These are phyloP conservation scores for Bryoerythrophyllum caledonicum DNA, from an alignment of 225 moss, liverwort and hornwort species.

Conservation along the genomic window DNA sequence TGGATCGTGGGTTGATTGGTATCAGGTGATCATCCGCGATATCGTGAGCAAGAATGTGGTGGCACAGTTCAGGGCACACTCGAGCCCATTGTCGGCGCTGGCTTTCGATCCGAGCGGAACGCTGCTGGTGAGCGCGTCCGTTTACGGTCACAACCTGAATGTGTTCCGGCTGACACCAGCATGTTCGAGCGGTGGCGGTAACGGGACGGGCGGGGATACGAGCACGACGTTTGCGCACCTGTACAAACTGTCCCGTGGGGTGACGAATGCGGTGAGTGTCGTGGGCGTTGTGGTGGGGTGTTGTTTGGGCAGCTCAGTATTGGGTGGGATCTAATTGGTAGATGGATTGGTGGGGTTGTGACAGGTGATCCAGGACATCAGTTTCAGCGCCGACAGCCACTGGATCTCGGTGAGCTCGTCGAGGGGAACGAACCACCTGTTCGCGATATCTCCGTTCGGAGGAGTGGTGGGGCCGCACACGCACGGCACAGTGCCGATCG, in stretches of 20 bases:
- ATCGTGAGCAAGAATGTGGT: slow-evolving; percentile 89
- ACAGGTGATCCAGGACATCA: slow-evolving; percentile 95
- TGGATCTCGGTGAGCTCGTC: slow-evolving; percentile 97
- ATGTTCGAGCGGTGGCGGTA: slow-evolving; percentile 31
- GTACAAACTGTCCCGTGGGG: slow-evolving; percentile 94
- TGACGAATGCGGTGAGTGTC: slow-evolving; percentile 85
- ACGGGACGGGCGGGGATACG: slow-evolving; percentile 46
- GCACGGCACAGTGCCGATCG: slow-evolving; percentile 74
- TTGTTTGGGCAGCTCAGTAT: neutral
- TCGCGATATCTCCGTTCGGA: slow-evolving; percentile 92
- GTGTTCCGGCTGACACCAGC: slow-evolving; percentile 88
- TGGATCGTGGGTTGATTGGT: neutral
- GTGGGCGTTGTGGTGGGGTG: neutral
- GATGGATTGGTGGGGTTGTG: slow-evolving; percentile 7
- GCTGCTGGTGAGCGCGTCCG: slow-evolving; percentile 91
- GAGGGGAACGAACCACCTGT: slow-evolving; percentile 88
- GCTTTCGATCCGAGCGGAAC: slow-evolving; percentile 98
- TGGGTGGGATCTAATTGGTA: neutral
- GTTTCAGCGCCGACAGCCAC: slow-evolving; percentile 93
- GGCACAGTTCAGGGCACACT: slow-evolving; percentile 93
- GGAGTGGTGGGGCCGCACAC: slow-evolving; percentile 90
- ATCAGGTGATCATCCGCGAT: slow-evolving; percentile 95
- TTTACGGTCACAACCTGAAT: slow-evolving; percentile 96
- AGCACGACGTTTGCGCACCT: slow-evolving; percentile 66
- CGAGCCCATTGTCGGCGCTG: slow-evolving; percentile 91